Conservation (phyloP, 805 yeast species). For the Blastobotrys chiropterorum region DNA sequence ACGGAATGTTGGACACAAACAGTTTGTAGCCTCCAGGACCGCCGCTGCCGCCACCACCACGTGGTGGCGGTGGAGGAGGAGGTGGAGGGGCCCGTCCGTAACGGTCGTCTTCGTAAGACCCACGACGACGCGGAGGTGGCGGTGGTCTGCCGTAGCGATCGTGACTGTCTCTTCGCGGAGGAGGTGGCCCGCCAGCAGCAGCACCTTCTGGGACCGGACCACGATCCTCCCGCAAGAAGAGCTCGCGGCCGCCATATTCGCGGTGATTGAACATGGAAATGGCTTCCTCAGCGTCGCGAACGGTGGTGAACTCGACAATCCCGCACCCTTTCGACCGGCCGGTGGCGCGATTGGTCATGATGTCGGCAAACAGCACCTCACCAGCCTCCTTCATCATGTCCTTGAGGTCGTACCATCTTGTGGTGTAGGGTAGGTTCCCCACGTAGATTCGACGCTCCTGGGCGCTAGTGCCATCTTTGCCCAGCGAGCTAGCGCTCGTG, state of each 20-base stretch:
- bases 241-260: conserved; percentile 62
- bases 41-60: conserved; percentile 16
- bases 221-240: conserved; percentile 82
- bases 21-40: conserved; percentile 40
- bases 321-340: conserved; percentile 52
- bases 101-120: not conserved
- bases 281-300: conserved; percentile 64
- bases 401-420: conserved; percentile 34
- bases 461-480: not conserved
- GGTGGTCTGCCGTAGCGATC: not conserved
- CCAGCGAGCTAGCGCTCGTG: not conserved
- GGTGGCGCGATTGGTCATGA: conserved; percentile 62
- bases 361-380: conserved; percentile 72
- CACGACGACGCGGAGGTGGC: not conserved
- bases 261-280: conserved; percentile 63
- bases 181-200: conserved; percentile 29
- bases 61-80: conserved; percentile 4
- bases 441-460: conserved; percentile 40
- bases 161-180: conserved; percentile 7
- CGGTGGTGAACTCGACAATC: conserved; percentile 71
- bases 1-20: conserved; percentile 79
- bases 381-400: conserved; percentile 43
- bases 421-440: conserved; percentile 37
- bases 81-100: conserved; percentile 13
- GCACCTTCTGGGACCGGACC: not conserved